phyloP scores from a whole-genome alignment of 1,284 basidiomycete species.

The Inonotus obliquus region DNA sequence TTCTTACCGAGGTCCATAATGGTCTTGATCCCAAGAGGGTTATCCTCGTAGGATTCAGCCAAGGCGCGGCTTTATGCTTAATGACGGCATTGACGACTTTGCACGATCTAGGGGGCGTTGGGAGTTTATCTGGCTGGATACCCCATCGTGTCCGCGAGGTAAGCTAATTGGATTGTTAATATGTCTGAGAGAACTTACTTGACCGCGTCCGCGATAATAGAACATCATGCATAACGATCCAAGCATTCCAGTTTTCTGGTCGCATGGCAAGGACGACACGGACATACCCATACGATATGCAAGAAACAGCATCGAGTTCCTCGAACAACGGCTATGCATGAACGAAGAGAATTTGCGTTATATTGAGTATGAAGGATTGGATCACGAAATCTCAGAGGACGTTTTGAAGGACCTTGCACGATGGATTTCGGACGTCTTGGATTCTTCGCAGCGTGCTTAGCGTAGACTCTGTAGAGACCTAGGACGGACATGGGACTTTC shows the following conservation, averaged over 20 bases:
- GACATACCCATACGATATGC: constrained; percentile 36
- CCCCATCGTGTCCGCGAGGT: constrained; percentile 34
- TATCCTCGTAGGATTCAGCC: constrained; percentile 40
- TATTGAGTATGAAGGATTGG: constrained; percentile 31
- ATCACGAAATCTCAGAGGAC: constrained; percentile 33
- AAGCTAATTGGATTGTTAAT: constrained; percentile 9
- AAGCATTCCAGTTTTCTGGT: constrained; percentile 38
- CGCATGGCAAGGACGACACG: constrained; percentile 34
- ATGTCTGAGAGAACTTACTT: not conserved
- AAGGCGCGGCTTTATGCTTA: constrained; percentile 39
- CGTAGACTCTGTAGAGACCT: not conserved
- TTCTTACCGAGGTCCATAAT: constrained; percentile 34
- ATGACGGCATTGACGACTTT: constrained; percentile 37
- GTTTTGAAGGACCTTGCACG: constrained; percentile 34
- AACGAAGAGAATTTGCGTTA: constrained; percentile 26
- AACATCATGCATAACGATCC: constrained; percentile 32
- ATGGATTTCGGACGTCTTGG: constrained; percentile 34
- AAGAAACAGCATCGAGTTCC: constrained; percentile 31
- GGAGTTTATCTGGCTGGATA: constrained; percentile 42
- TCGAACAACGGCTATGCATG: constrained; percentile 28
- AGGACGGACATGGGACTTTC: not conserved
- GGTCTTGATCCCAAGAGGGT: constrained; percentile 35
- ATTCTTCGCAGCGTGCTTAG: not conserved
- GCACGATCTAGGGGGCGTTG: constrained; percentile 40
- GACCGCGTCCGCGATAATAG: constrained; percentile 12